Percentiles rank a stretch among this genome's conserved stretches.
These are phyloP conservation scores for Zarea fungicola DNA, from an alignment of 2,329 filamentous ascomycete species.

Conservation along the genomic window DNA sequence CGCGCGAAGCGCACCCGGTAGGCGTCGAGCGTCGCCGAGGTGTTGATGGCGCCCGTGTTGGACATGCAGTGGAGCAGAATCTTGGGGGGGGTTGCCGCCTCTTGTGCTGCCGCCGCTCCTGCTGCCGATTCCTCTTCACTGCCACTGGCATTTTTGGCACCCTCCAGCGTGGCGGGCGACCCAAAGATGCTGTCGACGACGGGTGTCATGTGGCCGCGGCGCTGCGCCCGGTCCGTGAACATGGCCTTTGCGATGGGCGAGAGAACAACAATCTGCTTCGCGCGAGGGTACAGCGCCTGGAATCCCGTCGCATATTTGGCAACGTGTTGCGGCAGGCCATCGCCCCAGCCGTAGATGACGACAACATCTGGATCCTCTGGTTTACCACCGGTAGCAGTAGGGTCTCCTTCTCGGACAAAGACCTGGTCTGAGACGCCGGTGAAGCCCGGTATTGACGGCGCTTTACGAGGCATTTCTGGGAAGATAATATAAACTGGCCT, in stretches of 20 bases:
- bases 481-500: background rate
- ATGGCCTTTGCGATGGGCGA: slow-evolving; percentile 44
- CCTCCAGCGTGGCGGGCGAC: slow-evolving; percentile 4
- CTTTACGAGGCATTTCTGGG: slow-evolving; percentile 13
- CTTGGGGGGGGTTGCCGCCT: too few species aligned
- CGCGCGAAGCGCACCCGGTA: slow-evolving; percentile 34
- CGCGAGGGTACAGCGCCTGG: slow-evolving; percentile 43
- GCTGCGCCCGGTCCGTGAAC: slow-evolving; percentile 36
- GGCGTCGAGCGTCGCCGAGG: slow-evolving; percentile 43
- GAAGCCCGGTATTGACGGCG: slow-evolving; percentile 37
- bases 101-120: too few species aligned
- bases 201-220: slow-evolving; percentile 40
- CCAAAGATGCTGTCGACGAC: slow-evolving; percentile 36
- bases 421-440: slow-evolving; percentile 42
- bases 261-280: slow-evolving; percentile 47
- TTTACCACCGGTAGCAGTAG: slow-evolving; percentile 16
- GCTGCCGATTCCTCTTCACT: background rate
- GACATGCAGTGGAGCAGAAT: slow-evolving; percentile 52
- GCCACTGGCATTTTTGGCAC: slow-evolving; percentile 14
- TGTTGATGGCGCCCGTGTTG: slow-evolving; percentile 53
- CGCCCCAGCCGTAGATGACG: slow-evolving; percentile 54
- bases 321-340: slow-evolving; percentile 49
- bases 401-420: slow-evolving; percentile 35
- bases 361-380: slow-evolving; percentile 38
- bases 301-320: slow-evolving; percentile 52